Evolutionary conservation across 1,284 basidiomycete genomes (phyloP), one percentile per base, ranked within the genome.

Genomic region (Stereum hirsutum): DNA sequence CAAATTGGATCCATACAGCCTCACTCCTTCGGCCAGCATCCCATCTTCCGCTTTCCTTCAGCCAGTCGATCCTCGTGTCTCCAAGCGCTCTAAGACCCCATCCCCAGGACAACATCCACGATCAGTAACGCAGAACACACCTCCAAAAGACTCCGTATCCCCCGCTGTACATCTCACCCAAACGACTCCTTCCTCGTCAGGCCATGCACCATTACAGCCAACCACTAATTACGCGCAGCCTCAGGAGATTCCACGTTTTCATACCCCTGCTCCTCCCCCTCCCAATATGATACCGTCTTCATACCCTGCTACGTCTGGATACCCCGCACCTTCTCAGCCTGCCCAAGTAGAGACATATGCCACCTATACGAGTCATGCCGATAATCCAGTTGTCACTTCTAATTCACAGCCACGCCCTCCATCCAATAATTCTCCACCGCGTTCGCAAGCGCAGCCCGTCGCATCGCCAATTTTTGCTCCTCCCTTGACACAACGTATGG

Each of bases 231-330:
- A 43, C 25, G 23, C 21, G 12, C 45, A 41, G 10, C 34, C 37
- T 47, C 41, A 52, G 32, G 50, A 52, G 23, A 14, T 42, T 20
- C 51, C 50, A 46, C 50, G 44, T 15, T 37, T 35, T 42, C 40
- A 43, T 27, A 21, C 23, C 21, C 27, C 41, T 15, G 38, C 26
- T 31, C 31, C 34, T 28, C 7, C 37, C 15, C 32, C 35, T 19
- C 45, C 42, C 34, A 47, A 42, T 27, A 25, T 26, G 40, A 47
- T 25, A 15, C 14, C 49, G 26, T 35, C 49, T 32, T 20, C 46
- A 51, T 52, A 52, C 49, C 49, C 49, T 34, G 42, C 43, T 32
- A 31, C 49, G 10, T 32, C 40, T 19, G 38, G 41, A 52, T 52
- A 52, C 49, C 50, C 49, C 17, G 42, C 49, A 15, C 27, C 44